Evolutionary conservation across 2,329 filamentous ascomycete species (phyloP).

Genomic region (Phyllachora maydis): DNA sequence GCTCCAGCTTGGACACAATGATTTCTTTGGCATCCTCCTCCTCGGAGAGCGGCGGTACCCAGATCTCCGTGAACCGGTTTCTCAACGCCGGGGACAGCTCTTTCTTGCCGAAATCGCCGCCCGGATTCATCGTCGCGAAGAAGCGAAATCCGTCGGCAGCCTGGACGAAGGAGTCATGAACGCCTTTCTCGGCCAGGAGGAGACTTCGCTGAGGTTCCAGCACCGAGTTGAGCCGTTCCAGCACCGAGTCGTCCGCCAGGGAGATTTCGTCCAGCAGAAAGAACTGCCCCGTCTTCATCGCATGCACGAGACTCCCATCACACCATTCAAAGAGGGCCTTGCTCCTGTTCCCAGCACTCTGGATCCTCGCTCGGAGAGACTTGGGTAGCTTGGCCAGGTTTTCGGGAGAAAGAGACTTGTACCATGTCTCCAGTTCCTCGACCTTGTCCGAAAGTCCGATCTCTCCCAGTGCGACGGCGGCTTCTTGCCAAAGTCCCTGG

Average conservation of each 20-base stretch:
- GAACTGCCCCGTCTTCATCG: conserved; percentile 76
- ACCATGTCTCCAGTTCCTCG: conserved; percentile 35
- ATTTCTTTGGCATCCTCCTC: conserved; percentile 77
- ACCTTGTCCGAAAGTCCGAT: conserved; percentile 19
- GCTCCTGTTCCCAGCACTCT: conserved; percentile 33
- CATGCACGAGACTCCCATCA: conserved; percentile 80
- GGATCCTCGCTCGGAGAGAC: conserved; percentile 23
- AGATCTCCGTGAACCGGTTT: conserved; percentile 97
- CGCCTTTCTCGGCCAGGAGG: conserved; percentile 82
- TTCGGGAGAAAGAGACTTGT: conserved; percentile 28
- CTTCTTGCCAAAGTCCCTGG: conserved; percentile 31
- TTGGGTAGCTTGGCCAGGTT: conserved; percentile 23
- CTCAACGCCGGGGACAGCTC: conserved; percentile 87
- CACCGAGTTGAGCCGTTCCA: conserved; percentile 91
- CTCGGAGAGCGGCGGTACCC: conserved; percentile 79
- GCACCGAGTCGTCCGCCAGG: conserved; percentile 86
- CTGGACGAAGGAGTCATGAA: conserved; percentile 59
- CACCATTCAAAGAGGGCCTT: conserved; percentile 92
- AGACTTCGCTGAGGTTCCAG: conserved; percentile 75
- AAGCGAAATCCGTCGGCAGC: conserved; percentile 77
- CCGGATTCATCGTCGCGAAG: conserved; percentile 96
- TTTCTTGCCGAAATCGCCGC: conserved; percentile 94
- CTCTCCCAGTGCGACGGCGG: conserved; percentile 20
- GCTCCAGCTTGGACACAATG: conserved; percentile 50
- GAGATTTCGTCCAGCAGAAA: conserved; percentile 97